A percentile compares a stretch with the other conserved stretches of the same genome.
Evolutionary conservation across 2,329 filamentous ascomycete species (phyloP).

Genomic region (Fusarium sterilihyphosum): DNA sequence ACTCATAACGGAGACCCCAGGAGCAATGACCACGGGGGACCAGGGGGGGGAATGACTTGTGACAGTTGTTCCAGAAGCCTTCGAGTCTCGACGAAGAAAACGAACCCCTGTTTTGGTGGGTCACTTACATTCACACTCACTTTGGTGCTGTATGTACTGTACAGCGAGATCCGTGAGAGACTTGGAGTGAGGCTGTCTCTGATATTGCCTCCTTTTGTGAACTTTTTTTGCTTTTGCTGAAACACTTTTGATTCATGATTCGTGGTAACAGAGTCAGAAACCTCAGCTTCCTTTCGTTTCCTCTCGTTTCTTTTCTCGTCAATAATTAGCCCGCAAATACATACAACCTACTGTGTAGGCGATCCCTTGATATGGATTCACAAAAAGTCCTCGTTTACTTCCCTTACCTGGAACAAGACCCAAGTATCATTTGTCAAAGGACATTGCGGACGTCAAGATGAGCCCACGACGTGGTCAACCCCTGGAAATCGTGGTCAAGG

Average conservation of each 20-base stretch:
- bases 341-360: not conserved
- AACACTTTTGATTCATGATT: not conserved
- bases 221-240: constrained; percentile 1
- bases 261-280: not conserved
- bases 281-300: not conserved
- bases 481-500: constrained; percentile 27
- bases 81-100: constrained; percentile 16
- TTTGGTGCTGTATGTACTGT: not conserved
- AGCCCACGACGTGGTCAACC: constrained; percentile 34
- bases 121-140: not conserved
- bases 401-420: constrained; percentile 4
- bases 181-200: not conserved
- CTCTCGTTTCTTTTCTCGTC: not conserved
- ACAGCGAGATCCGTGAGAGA: constrained; percentile 9
- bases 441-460: constrained; percentile 37
- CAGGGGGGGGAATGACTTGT: constrained; percentile 11
- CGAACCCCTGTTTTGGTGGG: constrained; percentile 7
- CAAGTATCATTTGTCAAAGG: constrained; percentile 5
- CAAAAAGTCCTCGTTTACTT: constrained; percentile 5
- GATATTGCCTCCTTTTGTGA: constrained; percentile 4
- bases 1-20: constrained; percentile 10
- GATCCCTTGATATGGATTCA: not conserved
- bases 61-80: constrained; percentile 39
- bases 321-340: not conserved
- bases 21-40: constrained; percentile 12